Evolutionary conservation across 306 rosid genomes (phyloP).

Genomic region (Cicer bijugum): DNA sequence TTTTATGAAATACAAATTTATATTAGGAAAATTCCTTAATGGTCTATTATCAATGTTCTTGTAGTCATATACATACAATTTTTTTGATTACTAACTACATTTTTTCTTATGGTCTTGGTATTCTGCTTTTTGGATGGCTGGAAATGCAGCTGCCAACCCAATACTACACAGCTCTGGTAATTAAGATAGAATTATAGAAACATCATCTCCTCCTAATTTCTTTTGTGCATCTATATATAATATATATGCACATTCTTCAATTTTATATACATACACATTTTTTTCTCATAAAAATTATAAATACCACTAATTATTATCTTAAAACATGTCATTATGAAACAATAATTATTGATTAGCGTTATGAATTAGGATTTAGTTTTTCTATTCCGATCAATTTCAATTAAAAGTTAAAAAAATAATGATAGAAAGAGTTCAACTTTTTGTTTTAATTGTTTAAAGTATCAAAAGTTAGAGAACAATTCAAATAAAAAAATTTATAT

Average conservation of each 20-base stretch:
- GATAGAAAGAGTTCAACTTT: background rate
- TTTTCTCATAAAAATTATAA: too few relatives aligned
- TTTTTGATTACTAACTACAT: background rate
- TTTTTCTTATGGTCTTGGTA: background rate
- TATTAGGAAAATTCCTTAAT: too few relatives aligned
- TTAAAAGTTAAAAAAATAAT: background rate
- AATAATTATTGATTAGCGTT: background rate
- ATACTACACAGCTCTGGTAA: slow-evolving; percentile 92
- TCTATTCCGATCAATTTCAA: background rate
- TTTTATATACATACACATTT: too few relatives aligned
- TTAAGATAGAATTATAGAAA: background rate
- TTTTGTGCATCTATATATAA: too few relatives aligned
- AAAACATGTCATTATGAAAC: background rate
- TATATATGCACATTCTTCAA: too few relatives aligned
- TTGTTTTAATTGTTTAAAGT: background rate
- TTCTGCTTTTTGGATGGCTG: slow-evolving; percentile 34
- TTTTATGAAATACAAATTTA: too few relatives aligned
- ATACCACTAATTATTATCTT: too few relatives aligned
- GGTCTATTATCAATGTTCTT: background rate
- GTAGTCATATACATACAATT: background rate
- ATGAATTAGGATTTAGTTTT: background rate
- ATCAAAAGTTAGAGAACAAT: too few relatives aligned
- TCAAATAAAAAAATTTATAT: too few relatives aligned
- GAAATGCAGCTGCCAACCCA: slow-evolving; percentile 88
- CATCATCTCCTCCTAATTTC: too few relatives aligned